Evolutionary conservation across 805 yeast species (phyloP), one percentile per base, ranked within the genome.

Genomic region (Metschnikowia arizonensis): DNA sequence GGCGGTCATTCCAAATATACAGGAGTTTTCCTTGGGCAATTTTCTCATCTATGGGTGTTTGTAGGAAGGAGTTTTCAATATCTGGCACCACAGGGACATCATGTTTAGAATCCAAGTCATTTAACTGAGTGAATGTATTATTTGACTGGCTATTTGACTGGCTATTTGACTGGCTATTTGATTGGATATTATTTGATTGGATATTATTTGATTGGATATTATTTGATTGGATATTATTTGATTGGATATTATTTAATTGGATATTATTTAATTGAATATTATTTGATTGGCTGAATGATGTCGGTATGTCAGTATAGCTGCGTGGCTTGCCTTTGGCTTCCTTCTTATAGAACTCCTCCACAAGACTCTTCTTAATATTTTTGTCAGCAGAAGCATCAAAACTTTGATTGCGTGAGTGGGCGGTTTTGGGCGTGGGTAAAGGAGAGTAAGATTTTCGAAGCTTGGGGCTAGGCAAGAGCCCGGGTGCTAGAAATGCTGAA

Each of bases 261-360:
- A n/a, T 14, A n/a, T 7, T 4, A n/a, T 29, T 38, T 12, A 19
- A 33, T 21, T 18, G 26, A 4, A n/a, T n/a, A n/a, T 21, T 9
- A n/a, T 4, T 12, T 9, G 5, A 15, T n/a, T 23, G 39, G 14
- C 23, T 24, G 15, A 40, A 17, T 14, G 34, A 21, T 10, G 19
- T 23, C 7, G 12, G n/a, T 14, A 33, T 32, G 40, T 30, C 33
- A 12, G 38, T 31, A 28, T 25, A 21, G 48, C 39, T 33, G 29
- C 46, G 42, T 14, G 37, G 33, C 33, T 41, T 40, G 33, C 32
- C 36, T 32, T 34, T 28, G 38, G 42, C 44, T 17, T 64, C 68
- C 34, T 64, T 38, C 37, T 52, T 63, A 54, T 65, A 68, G 52
- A 71, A 71, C 52, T 69, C 74, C 46, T 69, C 73, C 40, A 69